Evolutionary conservation across 2,329 filamentous ascomycete species (phyloP).

Genomic region (Furcasterigmium sp.): DNA sequence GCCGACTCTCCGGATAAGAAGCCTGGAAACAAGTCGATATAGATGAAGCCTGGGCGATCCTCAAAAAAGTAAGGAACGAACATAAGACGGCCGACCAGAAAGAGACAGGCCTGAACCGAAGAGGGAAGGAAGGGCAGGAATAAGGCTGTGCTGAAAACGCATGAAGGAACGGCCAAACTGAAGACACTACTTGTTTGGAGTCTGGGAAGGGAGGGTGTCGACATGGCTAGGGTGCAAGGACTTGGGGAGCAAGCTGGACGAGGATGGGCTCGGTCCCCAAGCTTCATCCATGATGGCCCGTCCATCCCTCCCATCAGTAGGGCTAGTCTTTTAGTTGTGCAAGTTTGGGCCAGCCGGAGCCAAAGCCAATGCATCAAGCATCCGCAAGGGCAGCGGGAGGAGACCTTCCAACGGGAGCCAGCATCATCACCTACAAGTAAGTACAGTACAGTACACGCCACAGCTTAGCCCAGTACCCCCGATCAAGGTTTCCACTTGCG

Average conservation of each 20-base stretch:
- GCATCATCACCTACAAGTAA: slow-evolving; percentile 18
- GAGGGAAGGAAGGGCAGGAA: slow-evolving; percentile 9
- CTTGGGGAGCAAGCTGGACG: background rate
- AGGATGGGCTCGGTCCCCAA: slow-evolving; percentile 5
- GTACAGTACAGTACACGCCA: slow-evolving; percentile 9
- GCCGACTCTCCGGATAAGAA: too few species aligned
- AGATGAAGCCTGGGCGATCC: background rate
- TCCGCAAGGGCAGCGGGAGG: slow-evolving; percentile 10
- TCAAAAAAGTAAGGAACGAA: slow-evolving; percentile 14
- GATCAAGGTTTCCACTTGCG: slow-evolving; percentile 24
- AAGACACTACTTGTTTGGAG: slow-evolving; percentile 22
- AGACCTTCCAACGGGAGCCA: slow-evolving; percentile 18
- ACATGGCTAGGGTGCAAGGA: slow-evolving; percentile 5
- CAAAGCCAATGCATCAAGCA: slow-evolving; percentile 10
- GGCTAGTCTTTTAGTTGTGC: background rate
- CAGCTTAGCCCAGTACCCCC: slow-evolving; percentile 12
- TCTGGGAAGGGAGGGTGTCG: slow-evolving; percentile 15
- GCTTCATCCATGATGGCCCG: background rate
- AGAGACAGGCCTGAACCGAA: slow-evolving; percentile 10
- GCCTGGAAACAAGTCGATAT: too few species aligned
- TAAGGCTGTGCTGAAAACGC: slow-evolving; percentile 24
- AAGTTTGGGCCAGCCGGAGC: background rate
- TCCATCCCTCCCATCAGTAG: background rate
- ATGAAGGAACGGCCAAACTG: slow-evolving; percentile 22
- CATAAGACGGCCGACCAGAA: slow-evolving; percentile 18